These are phyloP conservation scores for Hyaloraphidium curvatum DNA, from an alignment of 192 early-diverging fungal species.

Conservation along the genomic window DNA sequence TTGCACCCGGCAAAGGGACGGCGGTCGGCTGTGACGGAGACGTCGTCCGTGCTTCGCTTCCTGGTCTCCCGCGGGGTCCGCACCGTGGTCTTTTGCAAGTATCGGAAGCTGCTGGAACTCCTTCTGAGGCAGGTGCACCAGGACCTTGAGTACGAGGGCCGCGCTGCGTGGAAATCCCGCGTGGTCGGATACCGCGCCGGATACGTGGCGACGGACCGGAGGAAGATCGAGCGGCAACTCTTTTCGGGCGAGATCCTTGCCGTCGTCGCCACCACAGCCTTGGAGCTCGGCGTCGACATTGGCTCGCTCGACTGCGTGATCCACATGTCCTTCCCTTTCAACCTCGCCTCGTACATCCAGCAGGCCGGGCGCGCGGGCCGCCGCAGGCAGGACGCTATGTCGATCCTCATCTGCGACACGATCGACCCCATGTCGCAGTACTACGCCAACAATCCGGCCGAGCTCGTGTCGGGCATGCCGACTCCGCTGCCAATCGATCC, in stretches of 20 bases:
- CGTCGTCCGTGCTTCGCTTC: slow-evolving; percentile 12
- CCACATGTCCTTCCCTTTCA: slow-evolving; percentile 51
- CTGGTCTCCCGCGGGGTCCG: slow-evolving; percentile 17
- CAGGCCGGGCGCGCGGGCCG: slow-evolving; percentile 62
- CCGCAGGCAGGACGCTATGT: slow-evolving; percentile 28
- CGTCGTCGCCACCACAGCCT: slow-evolving; percentile 55
- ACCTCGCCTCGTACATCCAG: slow-evolving; percentile 36
- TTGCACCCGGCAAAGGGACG: background rate
- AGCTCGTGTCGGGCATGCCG: slow-evolving; percentile 26
- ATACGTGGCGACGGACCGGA: slow-evolving; percentile 41
- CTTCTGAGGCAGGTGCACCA: background rate
- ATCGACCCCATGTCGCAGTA: slow-evolving; percentile 29
- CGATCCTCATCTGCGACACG: slow-evolving; percentile 34
- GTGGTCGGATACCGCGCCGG: slow-evolving; percentile 45
- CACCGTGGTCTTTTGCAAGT: slow-evolving; percentile 29
- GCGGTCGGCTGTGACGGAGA: slow-evolving; percentile 7
- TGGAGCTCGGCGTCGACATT: slow-evolving; percentile 71
- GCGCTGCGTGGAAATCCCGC: background rate
- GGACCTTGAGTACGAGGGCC: background rate
- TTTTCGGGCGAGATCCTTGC: slow-evolving; percentile 40
- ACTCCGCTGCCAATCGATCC: slow-evolving; percentile 16
- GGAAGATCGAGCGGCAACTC: slow-evolving; percentile 45
- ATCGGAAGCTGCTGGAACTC: background rate
- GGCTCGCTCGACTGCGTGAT: slow-evolving; percentile 50
- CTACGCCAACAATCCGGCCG: slow-evolving; percentile 16